A percentile compares a stretch with the other conserved stretches of the same genome.
These are phyloP conservation scores for Citrus sinensis DNA, from an alignment of 345 rosid genomes.

Conservation along the genomic window DVS_A1.0 CM039161.1:3568501-3569000, in stretches of 20 bases:
- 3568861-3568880: constrained; percentile 31
- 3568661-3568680: too few relatives aligned
- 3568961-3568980: constrained; percentile 37
- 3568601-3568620: too few relatives aligned
- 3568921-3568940: constrained; percentile 48
- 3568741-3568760: constrained; percentile 15
- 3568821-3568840: too few relatives aligned
- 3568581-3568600: background rate
- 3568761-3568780: constrained; percentile 25
- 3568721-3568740: background rate
- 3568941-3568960: constrained; percentile 61
- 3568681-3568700: constrained; percentile 5
- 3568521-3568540: constrained; percentile 11
- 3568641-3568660: too few relatives aligned
- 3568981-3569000: constrained; percentile 48
- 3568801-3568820: background rate
- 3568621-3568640: background rate
- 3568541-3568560: constrained; percentile 15
- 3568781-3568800: background rate
- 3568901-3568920: constrained; percentile 37
- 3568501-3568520: constrained; percentile 17
- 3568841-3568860: background rate
- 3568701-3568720: constrained; percentile 10
- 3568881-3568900: constrained; percentile 62
- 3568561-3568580: constrained; percentile 9